Evolutionary conservation across 108 stramenopile species (phyloP).

Genomic region (Cyclotella cryptica): DNA sequence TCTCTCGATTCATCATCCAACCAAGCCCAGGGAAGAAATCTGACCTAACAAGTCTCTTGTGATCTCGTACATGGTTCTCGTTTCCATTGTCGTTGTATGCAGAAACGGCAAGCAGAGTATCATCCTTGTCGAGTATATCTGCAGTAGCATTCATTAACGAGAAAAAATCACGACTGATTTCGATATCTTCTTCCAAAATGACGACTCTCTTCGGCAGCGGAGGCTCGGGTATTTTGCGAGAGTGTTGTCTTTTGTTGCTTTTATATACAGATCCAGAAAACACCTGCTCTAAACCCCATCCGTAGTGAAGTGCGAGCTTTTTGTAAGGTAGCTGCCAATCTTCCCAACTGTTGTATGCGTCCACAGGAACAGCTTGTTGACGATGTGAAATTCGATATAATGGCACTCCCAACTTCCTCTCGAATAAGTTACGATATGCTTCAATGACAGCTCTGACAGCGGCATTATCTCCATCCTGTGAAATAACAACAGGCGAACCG

Average conservation of each 20-base stretch:
- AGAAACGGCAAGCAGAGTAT: constrained; percentile 83
- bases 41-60: constrained; percentile 66
- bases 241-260: constrained; percentile 22
- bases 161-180: constrained; percentile 93
- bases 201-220: constrained; percentile 69
- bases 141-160: constrained; percentile 84
- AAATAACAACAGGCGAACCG: constrained; percentile 78
- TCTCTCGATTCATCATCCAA: constrained; percentile 90
- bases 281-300: constrained; percentile 80
- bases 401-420: constrained; percentile 58
- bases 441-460: constrained; percentile 60
- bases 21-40: constrained; percentile 97
- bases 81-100: constrained; percentile 96
- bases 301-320: constrained; percentile 79
- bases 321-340: constrained; percentile 63
- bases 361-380: constrained; percentile 13
- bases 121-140: constrained; percentile 78
- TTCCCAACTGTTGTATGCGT: constrained; percentile 1
- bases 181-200: constrained; percentile 92
- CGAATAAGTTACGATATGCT: constrained; percentile 55
- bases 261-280: constrained; percentile 55
- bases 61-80: constrained; percentile 56
- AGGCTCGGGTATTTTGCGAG: constrained; percentile 24
- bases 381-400: constrained; percentile 63
- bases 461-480: constrained; percentile 78